Evolutionary conservation across 2,329 filamentous ascomycete species (phyloP), one percentile per base, ranked within the genome.

Genomic region (Mariannaea elegans): DNA sequence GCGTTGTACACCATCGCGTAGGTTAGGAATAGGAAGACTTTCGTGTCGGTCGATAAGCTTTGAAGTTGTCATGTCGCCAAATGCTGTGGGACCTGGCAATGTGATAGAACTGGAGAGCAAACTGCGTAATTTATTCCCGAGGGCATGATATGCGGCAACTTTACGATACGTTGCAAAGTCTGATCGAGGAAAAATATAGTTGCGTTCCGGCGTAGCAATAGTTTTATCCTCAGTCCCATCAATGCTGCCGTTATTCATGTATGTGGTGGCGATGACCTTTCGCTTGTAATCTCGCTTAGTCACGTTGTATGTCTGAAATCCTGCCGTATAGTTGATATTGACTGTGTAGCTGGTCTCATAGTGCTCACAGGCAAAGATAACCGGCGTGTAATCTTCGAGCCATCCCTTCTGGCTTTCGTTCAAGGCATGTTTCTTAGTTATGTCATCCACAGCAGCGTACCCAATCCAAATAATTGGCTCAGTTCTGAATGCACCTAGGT

Each of bases 331-430:
- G 19, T 63, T 62, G 21, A 69, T 45, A 0, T 45, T 60, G 2
- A 66, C 66, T 0, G 63, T 68, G 2, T 69, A 68, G 1, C 65
- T 65, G 2, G 62, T 61, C 24, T 69, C 67, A 24, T 59, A 69
- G 10, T 69, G 66, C 8, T 69, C 66, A 4, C 67, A 69, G 2
- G 61, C 67, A 31, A 69, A 62, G 2, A 68, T 55, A 0, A 56
- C 23, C 0, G 65, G 52, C 1, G 57, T 66, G 12, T 62, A 69
- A 0, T 61, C 66, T 1, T 63, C 45, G 1, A 62, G 24, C 66
- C 67, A 69, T 3, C 61, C 65, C 2, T 48, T 4, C 0, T 21
- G 7, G 0, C 42, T 7, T 0, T 39, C 56, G 0, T 46, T 3
- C 0, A 24, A 50, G 0, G 65, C 49, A 3, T 66, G 66, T 1